Percentiles rank a stretch among this genome's conserved stretches.
Conservation (phyloP, 306 rosid species). For the Cicer chorassanicum region DNA sequence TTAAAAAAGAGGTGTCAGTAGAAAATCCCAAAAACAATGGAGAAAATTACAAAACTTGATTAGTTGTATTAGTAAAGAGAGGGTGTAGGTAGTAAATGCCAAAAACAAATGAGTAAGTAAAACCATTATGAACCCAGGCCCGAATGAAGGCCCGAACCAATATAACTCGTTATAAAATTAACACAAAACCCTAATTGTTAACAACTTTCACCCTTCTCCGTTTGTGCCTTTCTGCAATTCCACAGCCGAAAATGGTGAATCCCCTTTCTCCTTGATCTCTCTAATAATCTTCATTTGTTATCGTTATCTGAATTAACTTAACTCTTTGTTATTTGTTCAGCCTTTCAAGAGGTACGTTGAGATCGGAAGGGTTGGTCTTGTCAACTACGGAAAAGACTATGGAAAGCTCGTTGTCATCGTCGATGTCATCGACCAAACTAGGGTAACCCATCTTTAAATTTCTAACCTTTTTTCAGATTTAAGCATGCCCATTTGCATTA, state of each 20-base stretch:
- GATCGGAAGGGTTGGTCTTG: slow-evolving; percentile 91
- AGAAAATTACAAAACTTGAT: no score
- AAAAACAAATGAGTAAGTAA: no score
- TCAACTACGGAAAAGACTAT: slow-evolving; percentile 88
- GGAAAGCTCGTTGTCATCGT: slow-evolving; percentile 94
- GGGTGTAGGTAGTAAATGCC: no score
- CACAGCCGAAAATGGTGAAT: slow-evolving; percentile 43
- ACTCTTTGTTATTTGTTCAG: slow-evolving; percentile 40
- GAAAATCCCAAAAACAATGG: no score
- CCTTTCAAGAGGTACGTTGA: slow-evolving; percentile 95
- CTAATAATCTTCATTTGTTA: background rate
- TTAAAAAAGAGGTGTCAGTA: no score
- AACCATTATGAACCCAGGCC: background rate
- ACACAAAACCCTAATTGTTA: slow-evolving; percentile 38
- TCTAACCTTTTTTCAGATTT: background rate
- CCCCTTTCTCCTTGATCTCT: background rate
- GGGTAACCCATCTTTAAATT: slow-evolving; percentile 45
- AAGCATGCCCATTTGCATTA: background rate
- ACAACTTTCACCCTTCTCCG: background rate
- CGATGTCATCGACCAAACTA: slow-evolving; percentile 88
- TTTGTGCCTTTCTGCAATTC: background rate
- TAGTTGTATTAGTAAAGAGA: no score
- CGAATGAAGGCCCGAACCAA: background rate
- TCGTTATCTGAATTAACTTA: background rate
- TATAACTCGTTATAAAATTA: background rate